Conservation (phyloP, 1,139 yeast genomes). For the Blastobotrys persicus region DNA sequence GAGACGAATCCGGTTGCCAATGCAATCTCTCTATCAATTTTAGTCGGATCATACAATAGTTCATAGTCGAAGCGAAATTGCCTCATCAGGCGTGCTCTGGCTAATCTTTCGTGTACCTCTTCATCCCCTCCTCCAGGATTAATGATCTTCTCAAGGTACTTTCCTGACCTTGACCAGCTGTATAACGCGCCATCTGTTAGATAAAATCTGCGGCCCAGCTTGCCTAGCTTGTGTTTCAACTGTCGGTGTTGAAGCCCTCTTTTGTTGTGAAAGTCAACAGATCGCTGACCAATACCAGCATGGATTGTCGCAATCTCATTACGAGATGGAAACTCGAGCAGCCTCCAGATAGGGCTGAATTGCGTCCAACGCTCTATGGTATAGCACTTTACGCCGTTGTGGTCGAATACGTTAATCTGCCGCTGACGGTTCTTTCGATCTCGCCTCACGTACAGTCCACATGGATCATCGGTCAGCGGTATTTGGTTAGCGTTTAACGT, state of each 20-base stretch:
- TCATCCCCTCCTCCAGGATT: slow-evolving; percentile 57
- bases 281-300: slow-evolving; percentile 47
- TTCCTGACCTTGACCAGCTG: slow-evolving; percentile 54
- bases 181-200: slow-evolving; percentile 53
- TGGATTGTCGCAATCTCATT: slow-evolving; percentile 52
- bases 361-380: slow-evolving; percentile 53
- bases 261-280: slow-evolving; percentile 53
- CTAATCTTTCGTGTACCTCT: slow-evolving; percentile 53
- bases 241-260: slow-evolving; percentile 47
- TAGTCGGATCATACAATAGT: slow-evolving; percentile 48
- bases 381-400: slow-evolving; percentile 45
- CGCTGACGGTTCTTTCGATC: slow-evolving; percentile 49
- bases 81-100: slow-evolving; percentile 55
- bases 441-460: slow-evolving; percentile 47
- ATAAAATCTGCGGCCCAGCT: slow-evolving; percentile 39
- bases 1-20: slow-evolving; percentile 57
- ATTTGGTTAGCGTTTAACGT: slow-evolving; percentile 12
- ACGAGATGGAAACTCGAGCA: slow-evolving; percentile 47
- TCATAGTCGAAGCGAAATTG: slow-evolving; percentile 61
- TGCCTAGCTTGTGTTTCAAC: slow-evolving; percentile 9
- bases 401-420: slow-evolving; percentile 50
- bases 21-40: slow-evolving; percentile 50
- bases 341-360: slow-evolving; percentile 53
- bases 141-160: slow-evolving; percentile 49
- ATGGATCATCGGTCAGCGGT: slow-evolving; percentile 38